phyloP scores from a whole-genome alignment of 441 rosid species.

The Eutrema salsugineum region DNA sequence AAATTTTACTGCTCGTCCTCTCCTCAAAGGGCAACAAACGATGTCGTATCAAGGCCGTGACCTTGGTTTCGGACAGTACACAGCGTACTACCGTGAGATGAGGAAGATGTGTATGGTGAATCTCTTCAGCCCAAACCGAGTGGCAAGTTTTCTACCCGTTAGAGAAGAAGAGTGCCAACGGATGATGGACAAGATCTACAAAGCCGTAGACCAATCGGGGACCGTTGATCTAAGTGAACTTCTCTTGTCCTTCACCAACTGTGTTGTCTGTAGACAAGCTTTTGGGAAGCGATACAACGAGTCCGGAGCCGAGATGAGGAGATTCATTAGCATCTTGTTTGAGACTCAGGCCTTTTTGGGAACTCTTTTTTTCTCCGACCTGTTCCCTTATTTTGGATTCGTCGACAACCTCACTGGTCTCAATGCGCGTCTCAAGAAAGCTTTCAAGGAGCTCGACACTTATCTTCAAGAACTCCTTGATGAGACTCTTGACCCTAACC shows the following conservation, averaged over 20 bases:
- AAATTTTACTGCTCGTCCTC: conserved; percentile 37
- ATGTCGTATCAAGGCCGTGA: conserved; percentile 46
- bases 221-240: conserved; percentile 32
- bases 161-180: conserved; percentile 49
- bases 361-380: conserved; percentile 31
- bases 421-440: conserved; percentile 24
- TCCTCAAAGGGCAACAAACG: conserved; percentile 24
- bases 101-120: conserved; percentile 45
- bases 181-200: conserved; percentile 33
- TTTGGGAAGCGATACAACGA: conserved; percentile 35
- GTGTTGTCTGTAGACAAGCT: conserved; percentile 34
- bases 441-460: conserved; percentile 31
- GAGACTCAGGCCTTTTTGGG: conserved; percentile 36
- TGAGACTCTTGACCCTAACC: conserved; percentile 31
- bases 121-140: conserved; percentile 47
- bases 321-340: conserved; percentile 31
- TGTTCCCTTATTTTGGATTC: conserved; percentile 31
- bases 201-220: conserved; percentile 21
- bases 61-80: conserved; percentile 40
- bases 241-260: conserved; percentile 33
- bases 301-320: conserved; percentile 35
- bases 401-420: conserved; percentile 31
- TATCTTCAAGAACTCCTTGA: conserved; percentile 37
- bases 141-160: conserved; percentile 44
- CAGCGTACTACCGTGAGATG: conserved; percentile 44